Percentiles rank a stretch among this genome's conserved stretches.
Conservation (phyloP, 805 yeast species). For the Debaryomyces prosopidis region DNA sequence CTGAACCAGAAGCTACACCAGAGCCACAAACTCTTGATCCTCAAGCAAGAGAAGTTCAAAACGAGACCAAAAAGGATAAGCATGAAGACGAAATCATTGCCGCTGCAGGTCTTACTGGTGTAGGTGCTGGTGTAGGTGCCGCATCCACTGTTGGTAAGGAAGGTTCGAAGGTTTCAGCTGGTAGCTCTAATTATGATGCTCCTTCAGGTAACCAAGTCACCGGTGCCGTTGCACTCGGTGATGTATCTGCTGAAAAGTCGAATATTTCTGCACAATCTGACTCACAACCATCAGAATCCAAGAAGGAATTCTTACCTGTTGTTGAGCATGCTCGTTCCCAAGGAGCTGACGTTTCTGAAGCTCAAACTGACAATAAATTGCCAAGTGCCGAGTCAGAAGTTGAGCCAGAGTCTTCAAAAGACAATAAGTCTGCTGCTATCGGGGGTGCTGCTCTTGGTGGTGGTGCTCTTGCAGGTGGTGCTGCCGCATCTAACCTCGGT, state of each 20-base stretch:
- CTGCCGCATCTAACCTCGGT: too few relatives aligned
- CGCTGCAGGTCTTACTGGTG: conserved; percentile 9
- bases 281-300: neutral
- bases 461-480: too few relatives aligned
- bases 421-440: too few relatives aligned
- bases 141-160: conserved; percentile 9
- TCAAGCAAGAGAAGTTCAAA: conserved; percentile 4
- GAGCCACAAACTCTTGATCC: conserved; percentile 16
- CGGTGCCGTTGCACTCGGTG: too few relatives aligned
- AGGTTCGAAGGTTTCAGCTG: too few relatives aligned
- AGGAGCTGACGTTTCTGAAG: neutral
- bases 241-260: too few relatives aligned
- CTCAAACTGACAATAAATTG: neutral
- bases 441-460: too few relatives aligned
- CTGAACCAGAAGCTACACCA: conserved; percentile 17
- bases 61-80: conserved; percentile 13
- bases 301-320: neutral
- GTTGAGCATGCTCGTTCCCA: conserved; percentile 2
- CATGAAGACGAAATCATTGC: conserved; percentile 2
- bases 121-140: conserved; percentile 14
- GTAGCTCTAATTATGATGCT: too few relatives aligned
- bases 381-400: too few relatives aligned
- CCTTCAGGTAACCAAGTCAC: too few relatives aligned
- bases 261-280: too few relatives aligned
- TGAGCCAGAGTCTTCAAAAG: too few relatives aligned